phyloP scores from a whole-genome alignment of 2,329 filamentous ascomycete genomes.

The Dothideomycetes sp. region DNA sequence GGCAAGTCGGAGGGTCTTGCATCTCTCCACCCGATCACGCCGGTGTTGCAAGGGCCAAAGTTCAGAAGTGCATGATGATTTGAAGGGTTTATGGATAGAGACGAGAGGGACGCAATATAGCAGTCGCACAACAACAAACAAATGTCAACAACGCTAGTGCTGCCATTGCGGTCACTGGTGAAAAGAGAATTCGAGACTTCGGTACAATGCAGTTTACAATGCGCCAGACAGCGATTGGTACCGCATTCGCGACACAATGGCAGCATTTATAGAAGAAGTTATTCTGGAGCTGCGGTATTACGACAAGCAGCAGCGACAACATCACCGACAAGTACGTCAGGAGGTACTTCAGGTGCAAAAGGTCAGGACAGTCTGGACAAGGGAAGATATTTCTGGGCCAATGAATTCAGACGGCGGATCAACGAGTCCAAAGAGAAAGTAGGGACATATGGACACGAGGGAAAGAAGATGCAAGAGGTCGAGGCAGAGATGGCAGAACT shows the following conservation, averaged over 20 bases:
- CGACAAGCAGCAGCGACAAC: neutral
- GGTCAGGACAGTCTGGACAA: too few relatives aligned
- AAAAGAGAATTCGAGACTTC: neutral
- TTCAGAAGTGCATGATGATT: too few relatives aligned
- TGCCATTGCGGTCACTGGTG: neutral
- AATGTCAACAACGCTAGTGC: neutral
- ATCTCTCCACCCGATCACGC: too few relatives aligned
- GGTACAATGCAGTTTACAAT: neutral
- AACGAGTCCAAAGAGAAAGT: neutral
- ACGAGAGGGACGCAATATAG: too few relatives aligned
- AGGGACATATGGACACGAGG: slow-evolving; percentile 1
- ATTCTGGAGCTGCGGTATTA: neutral
- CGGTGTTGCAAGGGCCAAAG: too few relatives aligned
- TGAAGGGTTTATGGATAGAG: too few relatives aligned
- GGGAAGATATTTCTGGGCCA: slow-evolving; percentile 23
- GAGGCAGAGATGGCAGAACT: neutral
- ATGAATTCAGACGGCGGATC: slow-evolving; percentile 15
- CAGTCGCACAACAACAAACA: too few relatives aligned
- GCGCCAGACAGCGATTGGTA: too few relatives aligned
- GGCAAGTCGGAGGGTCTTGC: too few relatives aligned
- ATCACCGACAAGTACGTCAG: too few relatives aligned
- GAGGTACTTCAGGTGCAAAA: slow-evolving; percentile 12
- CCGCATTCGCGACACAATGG: too few relatives aligned
- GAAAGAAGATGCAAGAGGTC: slow-evolving; percentile 1
- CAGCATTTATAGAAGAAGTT: neutral